Evolutionary conservation across 148 eudicot species (phyloP).

Genomic region (Cornus controversa): DNA sequence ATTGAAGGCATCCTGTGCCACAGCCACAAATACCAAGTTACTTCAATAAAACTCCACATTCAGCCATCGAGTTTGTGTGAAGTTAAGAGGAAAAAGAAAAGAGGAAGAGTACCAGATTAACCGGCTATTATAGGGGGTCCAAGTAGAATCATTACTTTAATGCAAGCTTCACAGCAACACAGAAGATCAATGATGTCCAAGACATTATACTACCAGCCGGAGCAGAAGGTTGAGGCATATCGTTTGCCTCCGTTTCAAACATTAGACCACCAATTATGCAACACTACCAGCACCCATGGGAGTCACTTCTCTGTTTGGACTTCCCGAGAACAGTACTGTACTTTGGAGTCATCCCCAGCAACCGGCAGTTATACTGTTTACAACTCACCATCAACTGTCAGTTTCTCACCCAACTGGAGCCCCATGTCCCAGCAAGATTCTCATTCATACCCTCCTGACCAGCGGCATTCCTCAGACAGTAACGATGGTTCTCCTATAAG

Average conservation of each 20-base stretch:
- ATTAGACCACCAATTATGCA: slow-evolving; percentile 28
- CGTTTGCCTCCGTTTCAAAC: slow-evolving; percentile 43
- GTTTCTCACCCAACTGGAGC: slow-evolving; percentile 36
- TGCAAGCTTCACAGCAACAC: slow-evolving; percentile 1
- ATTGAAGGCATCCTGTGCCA: neutral
- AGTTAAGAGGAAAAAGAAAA: neutral
- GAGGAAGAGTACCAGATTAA: neutral
- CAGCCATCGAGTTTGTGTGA: neutral
- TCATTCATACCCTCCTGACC: slow-evolving; percentile 19
- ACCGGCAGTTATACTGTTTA: slow-evolving; percentile 23
- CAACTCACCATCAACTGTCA: slow-evolving; percentile 29
- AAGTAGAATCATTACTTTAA: neutral
- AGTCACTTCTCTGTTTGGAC: slow-evolving; percentile 16
- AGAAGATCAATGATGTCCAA: slow-evolving; percentile 37
- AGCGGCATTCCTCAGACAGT: slow-evolving; percentile 26
- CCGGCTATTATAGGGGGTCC: neutral
- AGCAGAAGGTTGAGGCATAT: slow-evolving; percentile 37
- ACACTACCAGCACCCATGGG: slow-evolving; percentile 23
- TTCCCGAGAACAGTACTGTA: slow-evolving; percentile 26
- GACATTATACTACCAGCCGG: slow-evolving; percentile 39
- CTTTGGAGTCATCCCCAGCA: slow-evolving; percentile 47
- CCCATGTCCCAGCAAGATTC: slow-evolving; percentile 35
- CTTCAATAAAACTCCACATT: neutral
- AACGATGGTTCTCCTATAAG: slow-evolving; percentile 35
- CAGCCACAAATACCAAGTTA: neutral